Base-by-base conservation (phyloP, 495 filamentous ascomycete genomes). In the Physcia stellaris region DNA sequence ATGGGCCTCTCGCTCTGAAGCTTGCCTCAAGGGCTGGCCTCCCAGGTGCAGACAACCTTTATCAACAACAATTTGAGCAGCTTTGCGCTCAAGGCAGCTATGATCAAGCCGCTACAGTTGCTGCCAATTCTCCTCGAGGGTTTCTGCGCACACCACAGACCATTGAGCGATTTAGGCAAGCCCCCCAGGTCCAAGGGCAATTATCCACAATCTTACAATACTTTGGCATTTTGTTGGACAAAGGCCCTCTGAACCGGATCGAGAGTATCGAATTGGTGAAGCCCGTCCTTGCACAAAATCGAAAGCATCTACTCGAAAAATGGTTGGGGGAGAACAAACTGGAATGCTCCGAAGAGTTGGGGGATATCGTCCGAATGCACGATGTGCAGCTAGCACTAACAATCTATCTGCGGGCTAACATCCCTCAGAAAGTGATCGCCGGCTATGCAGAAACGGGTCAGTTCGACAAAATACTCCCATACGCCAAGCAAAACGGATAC, bases 311-410 rank as follows among this genome's bases (percentile, higher is more conserved):
- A 32, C 67, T 99, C 17, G 88, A 96, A 60, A 99, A 99, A 57
- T 99, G 90, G 90, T 68, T 95, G 58, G 76, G 77, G 46, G 90
- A 96, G 61, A 80, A 85, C 53, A 99, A 99, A 64, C 68, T 99
- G 13, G 82, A 90, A 55, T 83, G 79, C 60, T 95, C 90, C 0
- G 90, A 99, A 59, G 82, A 95, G 52, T 73, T 99, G 15, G 90
- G 90, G 55, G 90, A 99, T 58, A 77, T 93, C 48, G 80, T 94
- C 34, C 83, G 87, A 16, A 67, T 78, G 15, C 87, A 96, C 54
- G 90, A 99, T 52, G 65, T 87, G 49, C 73, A 74, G 50, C 64
- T 99, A 45, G 92, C 90, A 6, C 61, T 95, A 17, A 68, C 57
- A 38, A 84, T 99, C 39, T 99, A 94, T 56, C 66, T 88, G 20